Evolutionary conservation across 768 basidiomycete species (phyloP), one percentile per base, ranked within the genome.

Genomic region (Boletus coccyginus): DNA sequence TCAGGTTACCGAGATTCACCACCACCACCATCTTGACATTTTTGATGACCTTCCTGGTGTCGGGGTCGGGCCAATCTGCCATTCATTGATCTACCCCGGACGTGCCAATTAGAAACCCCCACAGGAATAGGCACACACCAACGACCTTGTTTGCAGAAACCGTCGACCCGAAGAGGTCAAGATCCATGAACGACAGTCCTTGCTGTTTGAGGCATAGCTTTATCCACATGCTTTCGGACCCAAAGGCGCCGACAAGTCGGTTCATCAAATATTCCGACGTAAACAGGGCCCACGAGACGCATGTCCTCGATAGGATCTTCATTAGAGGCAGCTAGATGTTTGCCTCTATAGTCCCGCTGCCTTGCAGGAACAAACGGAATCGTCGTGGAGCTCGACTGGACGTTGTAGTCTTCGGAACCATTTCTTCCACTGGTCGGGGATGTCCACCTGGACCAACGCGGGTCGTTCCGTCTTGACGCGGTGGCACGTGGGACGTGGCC

Each of bases 1-100:
- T 74, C 29, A 78, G 63, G n/a, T 62, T 63, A 9, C 59, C 61
- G 49, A 78, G 69, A 56, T 74, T 69, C 46, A 75, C 66, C 59
- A 68, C 61, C 75, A 78, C 81, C 0, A 48, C 43, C 16, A 43
- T 21, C 5, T 53, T 50, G 16, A 59, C 14, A 24, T 13, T 31
- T 19, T 36, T 17, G 7, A 59, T 56, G 39, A 52, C 56, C 5
- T 27, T 63, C 61, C 40, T 66, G 47, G 14, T 57, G 50, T 17
- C 46, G 55, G 61, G 27, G 44, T 49, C 21, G 19, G 67, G 62
- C 58, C 67, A 66, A 17, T 46, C 64, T 63, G 33, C 10, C 19
- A 12, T 56, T 16, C 17, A 35, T 27, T 8, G 8, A 27, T 24
- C 13, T 3, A 46, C 7, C 27, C 17, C 24, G 7, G 12, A 32